Conservation (phyloP, 306 rosid species). For the Vigna hirtella region DNA sequence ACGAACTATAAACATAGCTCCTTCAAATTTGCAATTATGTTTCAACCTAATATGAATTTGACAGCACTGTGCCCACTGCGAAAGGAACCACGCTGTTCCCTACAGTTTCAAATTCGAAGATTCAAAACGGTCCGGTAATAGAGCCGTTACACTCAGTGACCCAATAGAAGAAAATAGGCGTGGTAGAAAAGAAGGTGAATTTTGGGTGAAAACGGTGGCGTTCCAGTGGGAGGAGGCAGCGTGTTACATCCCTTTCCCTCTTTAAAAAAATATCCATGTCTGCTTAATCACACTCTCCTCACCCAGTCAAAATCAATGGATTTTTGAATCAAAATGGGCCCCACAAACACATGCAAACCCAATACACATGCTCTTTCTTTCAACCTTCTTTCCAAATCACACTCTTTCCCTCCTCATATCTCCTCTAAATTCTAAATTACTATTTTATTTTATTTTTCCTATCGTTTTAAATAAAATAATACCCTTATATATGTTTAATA, state of each 20-base stretch:
- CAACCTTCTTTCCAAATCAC: no score
- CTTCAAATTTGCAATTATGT: constrained; percentile 9
- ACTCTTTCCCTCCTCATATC: no score
- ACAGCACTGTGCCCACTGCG: neutral
- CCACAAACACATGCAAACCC: constrained; percentile 4
- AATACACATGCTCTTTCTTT: neutral
- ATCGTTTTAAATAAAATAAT: no score
- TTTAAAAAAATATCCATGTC: neutral
- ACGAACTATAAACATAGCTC: neutral
- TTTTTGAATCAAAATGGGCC: constrained; percentile 10
- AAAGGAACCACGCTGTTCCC: neutral
- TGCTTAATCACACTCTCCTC: no score
- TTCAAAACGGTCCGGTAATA: neutral
- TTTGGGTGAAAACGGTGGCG: neutral
- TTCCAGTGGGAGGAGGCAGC: neutral
- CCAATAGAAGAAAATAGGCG: neutral
- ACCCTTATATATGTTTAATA: no score
- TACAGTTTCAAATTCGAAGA: neutral
- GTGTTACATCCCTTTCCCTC: neutral
- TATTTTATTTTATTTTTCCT: no score
- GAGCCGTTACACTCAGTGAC: neutral
- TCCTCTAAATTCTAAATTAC: no score
- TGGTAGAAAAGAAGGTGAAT: no score
- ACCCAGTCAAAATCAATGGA: neutral
- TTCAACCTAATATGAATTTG: neutral